Evolutionary conservation across 805 yeast species (phyloP).

Genomic region (Candida qinlingensis): DNA sequence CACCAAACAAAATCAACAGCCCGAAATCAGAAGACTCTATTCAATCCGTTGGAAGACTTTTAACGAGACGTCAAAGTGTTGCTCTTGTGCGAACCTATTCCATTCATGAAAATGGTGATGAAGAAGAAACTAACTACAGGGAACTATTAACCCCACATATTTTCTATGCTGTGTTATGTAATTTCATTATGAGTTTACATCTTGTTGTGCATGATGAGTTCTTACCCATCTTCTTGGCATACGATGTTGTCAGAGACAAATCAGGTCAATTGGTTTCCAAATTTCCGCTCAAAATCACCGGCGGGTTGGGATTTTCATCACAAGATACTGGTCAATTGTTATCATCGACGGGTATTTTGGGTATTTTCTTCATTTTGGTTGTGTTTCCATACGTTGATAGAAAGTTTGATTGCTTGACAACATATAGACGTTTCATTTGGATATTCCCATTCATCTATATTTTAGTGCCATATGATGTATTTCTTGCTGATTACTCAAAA

Average conservation of each 20-base stretch:
- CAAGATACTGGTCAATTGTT: conserved; percentile 18
- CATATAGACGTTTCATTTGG: conserved; percentile 12
- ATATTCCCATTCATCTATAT: conserved; percentile 17
- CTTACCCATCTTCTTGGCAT: conserved; percentile 49
- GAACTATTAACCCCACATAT: conserved; percentile 27
- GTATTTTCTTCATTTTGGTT: conserved; percentile 14
- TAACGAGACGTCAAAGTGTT: conserved; percentile 29
- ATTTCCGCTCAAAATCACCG: conserved; percentile 18
- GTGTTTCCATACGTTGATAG: conserved; percentile 20
- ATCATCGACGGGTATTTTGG: conserved; percentile 19
- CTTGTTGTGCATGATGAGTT: conserved; percentile 47
- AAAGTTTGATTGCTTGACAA: conserved; percentile 16
- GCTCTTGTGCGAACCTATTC: conserved; percentile 30
- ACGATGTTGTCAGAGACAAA: conserved; percentile 14
- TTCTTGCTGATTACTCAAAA: conserved; percentile 12
- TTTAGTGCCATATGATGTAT: conserved; percentile 14
- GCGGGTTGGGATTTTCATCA: conserved; percentile 18
- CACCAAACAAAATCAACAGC: background rate
- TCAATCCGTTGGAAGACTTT: conserved; percentile 20
- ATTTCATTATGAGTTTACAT: conserved; percentile 42
- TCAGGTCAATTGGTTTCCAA: conserved; percentile 12
- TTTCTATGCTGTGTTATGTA: conserved; percentile 32
- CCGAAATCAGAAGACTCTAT: conserved; percentile 19
- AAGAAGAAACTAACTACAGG: conserved; percentile 15
- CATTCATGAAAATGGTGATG: conserved; percentile 26